These are phyloP conservation scores for Saccharomycopsis guyanensis DNA, from an alignment of 805 yeast genomes.

Conservation along the genomic window DNA sequence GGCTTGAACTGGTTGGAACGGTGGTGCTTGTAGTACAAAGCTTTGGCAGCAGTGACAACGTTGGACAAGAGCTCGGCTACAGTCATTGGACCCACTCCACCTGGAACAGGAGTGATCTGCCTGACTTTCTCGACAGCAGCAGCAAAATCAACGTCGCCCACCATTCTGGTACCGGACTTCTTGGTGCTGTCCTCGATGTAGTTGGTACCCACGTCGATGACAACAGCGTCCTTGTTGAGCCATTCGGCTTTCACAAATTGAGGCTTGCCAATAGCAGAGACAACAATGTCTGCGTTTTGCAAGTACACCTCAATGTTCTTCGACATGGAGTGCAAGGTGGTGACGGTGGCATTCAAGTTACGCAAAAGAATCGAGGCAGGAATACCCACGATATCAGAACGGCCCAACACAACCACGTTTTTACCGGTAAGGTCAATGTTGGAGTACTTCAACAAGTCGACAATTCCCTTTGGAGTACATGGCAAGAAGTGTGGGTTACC, in stretches of 20 bases:
- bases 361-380: conserved; percentile 84
- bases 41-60: conserved; percentile 70
- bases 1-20: conserved; percentile 47
- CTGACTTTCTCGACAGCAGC: conserved; percentile 56
- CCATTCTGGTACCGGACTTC: conserved; percentile 73
- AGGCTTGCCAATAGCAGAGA: conserved; percentile 88
- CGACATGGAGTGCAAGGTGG: conserved; percentile 75
- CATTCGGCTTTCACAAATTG: conserved; percentile 80
- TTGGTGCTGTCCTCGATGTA: conserved; percentile 68
- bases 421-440: conserved; percentile 67
- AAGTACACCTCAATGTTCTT: conserved; percentile 50
- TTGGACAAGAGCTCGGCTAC: conserved; percentile 91
- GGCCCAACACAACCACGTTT: conserved; percentile 84
- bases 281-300: conserved; percentile 72
- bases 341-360: conserved; percentile 70
- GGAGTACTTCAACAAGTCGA: conserved; percentile 66
- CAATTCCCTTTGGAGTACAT: conserved; percentile 92
- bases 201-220: conserved; percentile 94
- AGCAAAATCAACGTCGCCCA: conserved; percentile 91
- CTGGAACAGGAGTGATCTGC: conserved; percentile 92
- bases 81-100: conserved; percentile 99
- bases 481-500: conserved; percentile 82
- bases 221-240: conserved; percentile 77
- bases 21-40: conserved; percentile 33
- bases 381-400: conserved; percentile 93